Conservation (phyloP, 2,329 filamentous ascomycete species). For the Fusarium temperatum region DNA sequence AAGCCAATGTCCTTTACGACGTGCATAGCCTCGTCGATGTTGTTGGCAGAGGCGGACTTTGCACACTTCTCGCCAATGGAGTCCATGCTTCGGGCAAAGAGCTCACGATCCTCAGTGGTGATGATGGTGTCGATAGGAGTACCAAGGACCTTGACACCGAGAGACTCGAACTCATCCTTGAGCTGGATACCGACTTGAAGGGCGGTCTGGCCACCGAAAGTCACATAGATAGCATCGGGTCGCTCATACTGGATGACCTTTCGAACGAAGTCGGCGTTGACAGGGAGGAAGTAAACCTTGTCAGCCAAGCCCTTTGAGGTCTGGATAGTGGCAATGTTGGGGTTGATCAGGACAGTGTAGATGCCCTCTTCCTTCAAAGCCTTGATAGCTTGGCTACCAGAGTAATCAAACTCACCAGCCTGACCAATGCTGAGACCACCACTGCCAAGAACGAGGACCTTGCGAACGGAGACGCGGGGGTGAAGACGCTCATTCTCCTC, state of each 20-base stretch:
- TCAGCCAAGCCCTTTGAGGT: conserved; percentile 97
- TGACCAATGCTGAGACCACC: conserved; percentile 97
- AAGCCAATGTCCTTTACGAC: conserved; percentile 93
- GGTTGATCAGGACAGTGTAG: conserved; percentile 98
- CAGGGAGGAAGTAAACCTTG: conserved; percentile 98
- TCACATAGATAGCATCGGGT: conserved; percentile 96
- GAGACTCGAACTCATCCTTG: conserved; percentile 92
- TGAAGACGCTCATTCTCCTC: conserved; percentile 81
- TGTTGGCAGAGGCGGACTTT: conserved; percentile 93
- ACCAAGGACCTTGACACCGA: conserved; percentile 93
- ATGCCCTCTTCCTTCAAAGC: conserved; percentile 97
- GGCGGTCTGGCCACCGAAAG: conserved; percentile 97
- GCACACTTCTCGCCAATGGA: conserved; percentile 98
- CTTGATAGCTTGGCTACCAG: conserved; percentile 97
- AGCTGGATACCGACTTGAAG: conserved; percentile 97
- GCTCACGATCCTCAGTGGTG: conserved; percentile 96
- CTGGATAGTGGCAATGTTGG: conserved; percentile 98
- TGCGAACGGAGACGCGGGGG: conserved; percentile 87
- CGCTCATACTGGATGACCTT: conserved; percentile 96
- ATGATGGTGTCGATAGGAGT: conserved; percentile 98
- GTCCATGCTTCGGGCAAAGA: conserved; percentile 98
- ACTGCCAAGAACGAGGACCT: conserved; percentile 92
- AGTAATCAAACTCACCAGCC: conserved; percentile 98
- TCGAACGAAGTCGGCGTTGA: conserved; percentile 95
- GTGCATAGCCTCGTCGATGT: conserved; percentile 85